Percentiles rank a stretch among this genome's conserved stretches.
phyloP scores from a whole-genome alignment of 2,329 filamentous ascomycete species.

The Fusarium avenaceum region DNA sequence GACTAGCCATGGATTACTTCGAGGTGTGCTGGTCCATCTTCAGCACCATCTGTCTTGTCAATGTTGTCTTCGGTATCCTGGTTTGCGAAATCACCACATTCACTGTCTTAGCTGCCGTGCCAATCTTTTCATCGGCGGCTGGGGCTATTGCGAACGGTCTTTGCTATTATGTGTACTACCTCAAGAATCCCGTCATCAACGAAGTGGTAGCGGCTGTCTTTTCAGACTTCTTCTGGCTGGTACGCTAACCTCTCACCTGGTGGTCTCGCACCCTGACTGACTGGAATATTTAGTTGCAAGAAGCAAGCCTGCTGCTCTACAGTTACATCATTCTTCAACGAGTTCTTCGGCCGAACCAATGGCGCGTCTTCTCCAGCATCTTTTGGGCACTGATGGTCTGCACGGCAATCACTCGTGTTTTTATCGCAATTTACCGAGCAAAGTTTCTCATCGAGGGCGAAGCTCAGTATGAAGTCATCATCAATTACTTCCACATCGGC shows the following conservation, averaged over 20 bases:
- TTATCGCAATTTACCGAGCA: conserved; percentile 53
- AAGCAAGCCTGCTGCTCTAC: conserved; percentile 59
- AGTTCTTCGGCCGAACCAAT: conserved; percentile 59
- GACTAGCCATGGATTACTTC: conserved; percentile 43
- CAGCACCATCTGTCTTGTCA: conserved; percentile 57
- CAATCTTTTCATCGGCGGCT: conserved; percentile 55
- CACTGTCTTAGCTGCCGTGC: conserved; percentile 54
- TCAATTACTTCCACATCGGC: conserved; percentile 57
- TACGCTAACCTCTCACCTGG: conserved; percentile 23
- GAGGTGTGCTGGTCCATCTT: conserved; percentile 60
- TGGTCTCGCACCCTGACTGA: not conserved
- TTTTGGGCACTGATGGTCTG: conserved; percentile 69
- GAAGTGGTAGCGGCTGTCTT: conserved; percentile 54
- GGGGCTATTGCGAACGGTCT: conserved; percentile 57
- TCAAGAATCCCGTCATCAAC: conserved; percentile 33
- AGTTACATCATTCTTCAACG: conserved; percentile 66
- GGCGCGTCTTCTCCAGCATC: conserved; percentile 62
- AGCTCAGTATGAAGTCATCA: conserved; percentile 43
- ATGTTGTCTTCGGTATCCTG: conserved; percentile 55
- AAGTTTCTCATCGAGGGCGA: conserved; percentile 48
- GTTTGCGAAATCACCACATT: conserved; percentile 56
- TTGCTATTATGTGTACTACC: conserved; percentile 58
- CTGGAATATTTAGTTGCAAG: conserved; percentile 53
- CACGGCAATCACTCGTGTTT: conserved; percentile 62
- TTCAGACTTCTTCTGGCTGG: conserved; percentile 59